These are phyloP conservation scores for Gracilaria gracilis DNA, from an alignment of 23 red algal genomes.

Conservation along the genomic window DNA sequence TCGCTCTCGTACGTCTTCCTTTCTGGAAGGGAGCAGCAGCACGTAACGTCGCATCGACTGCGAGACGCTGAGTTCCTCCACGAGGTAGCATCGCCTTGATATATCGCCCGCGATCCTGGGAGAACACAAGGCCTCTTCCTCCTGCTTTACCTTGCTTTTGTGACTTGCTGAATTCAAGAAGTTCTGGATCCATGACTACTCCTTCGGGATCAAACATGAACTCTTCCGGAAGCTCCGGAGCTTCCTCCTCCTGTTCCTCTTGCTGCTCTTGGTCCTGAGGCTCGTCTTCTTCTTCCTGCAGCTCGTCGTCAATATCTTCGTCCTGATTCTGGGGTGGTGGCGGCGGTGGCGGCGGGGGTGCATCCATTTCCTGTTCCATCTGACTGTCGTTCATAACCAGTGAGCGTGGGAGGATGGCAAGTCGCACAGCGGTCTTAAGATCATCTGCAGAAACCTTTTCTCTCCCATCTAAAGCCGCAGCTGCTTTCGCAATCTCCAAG, in stretches of 20 bases:
- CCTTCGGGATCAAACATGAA: conserved; percentile 99
- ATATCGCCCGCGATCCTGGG: conserved; percentile 97
- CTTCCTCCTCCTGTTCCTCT: conserved; percentile 85
- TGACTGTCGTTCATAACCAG: conserved; percentile 64
- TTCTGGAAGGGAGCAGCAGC: conserved; percentile 96
- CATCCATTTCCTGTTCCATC: conserved; percentile 76
- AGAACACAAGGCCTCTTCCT: conserved; percentile 90
- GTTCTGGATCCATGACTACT: conserved; percentile 91
- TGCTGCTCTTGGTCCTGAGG: conserved; percentile 73
- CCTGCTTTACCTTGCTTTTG: conserved; percentile 87
- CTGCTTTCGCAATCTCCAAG: conserved; percentile 84
- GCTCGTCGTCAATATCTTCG: conserved; percentile 64
- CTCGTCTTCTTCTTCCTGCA: conserved; percentile 78
- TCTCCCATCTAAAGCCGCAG: conserved; percentile 91
- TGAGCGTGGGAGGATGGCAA: conserved; percentile 91
- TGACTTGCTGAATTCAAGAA: conserved; percentile 86
- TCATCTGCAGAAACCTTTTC: conserved; percentile 77
- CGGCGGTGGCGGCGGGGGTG: conserved; percentile 78
- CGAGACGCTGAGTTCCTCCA: conserved; percentile 80
- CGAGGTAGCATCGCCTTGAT: conserved; percentile 98
- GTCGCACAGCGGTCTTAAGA: conserved; percentile 88
- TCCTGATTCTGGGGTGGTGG: conserved; percentile 55
- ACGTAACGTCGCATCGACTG: conserved; percentile 95
- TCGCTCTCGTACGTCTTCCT: conserved; percentile 59
- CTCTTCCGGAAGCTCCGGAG: conserved; percentile 91